Evolutionary conservation across 305 asterid genomes (phyloP).

Genomic region (Nicotiana rustica): DNA sequence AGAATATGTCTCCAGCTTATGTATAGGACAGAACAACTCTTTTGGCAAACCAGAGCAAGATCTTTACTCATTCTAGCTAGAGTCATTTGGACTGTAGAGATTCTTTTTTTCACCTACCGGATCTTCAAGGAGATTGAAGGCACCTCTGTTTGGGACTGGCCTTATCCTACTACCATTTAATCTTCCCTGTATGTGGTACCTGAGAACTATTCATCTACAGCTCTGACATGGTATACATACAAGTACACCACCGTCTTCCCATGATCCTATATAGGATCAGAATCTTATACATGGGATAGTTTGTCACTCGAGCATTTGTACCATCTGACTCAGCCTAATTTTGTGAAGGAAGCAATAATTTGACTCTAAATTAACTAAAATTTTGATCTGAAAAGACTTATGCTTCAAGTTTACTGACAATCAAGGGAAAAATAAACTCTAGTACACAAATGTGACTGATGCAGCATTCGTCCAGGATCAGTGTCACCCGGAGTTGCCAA

Average conservation of each 20-base stretch:
- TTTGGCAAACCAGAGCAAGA: background rate
- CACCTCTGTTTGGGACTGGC: background rate
- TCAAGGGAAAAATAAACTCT: background rate
- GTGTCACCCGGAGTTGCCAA: slow-evolving; percentile 23
- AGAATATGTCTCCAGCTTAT: background rate
- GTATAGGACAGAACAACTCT: slow-evolving; percentile 17
- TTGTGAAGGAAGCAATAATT: slow-evolving; percentile 7
- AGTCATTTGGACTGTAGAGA: background rate
- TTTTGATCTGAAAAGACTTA: background rate
- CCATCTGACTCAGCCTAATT: background rate
- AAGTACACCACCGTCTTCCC: background rate
- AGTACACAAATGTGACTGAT: background rate
- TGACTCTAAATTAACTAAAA: slow-evolving; percentile 20
- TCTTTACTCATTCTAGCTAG: background rate
- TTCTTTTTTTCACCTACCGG: background rate
- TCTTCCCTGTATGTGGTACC: background rate
- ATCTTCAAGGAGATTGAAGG: slow-evolving; percentile 18
- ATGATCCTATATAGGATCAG: background rate
- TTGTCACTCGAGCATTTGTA: background rate
- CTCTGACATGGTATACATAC: background rate
- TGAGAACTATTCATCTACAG: background rate
- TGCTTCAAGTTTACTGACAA: slow-evolving; percentile 1
- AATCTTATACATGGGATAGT: slow-evolving; percentile 14
- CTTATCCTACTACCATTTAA: background rate
- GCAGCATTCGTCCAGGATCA: background rate